phyloP scores from a whole-genome alignment of 1,284 basidiomycete genomes.

The Cryptococcus wingfieldii region DNA sequence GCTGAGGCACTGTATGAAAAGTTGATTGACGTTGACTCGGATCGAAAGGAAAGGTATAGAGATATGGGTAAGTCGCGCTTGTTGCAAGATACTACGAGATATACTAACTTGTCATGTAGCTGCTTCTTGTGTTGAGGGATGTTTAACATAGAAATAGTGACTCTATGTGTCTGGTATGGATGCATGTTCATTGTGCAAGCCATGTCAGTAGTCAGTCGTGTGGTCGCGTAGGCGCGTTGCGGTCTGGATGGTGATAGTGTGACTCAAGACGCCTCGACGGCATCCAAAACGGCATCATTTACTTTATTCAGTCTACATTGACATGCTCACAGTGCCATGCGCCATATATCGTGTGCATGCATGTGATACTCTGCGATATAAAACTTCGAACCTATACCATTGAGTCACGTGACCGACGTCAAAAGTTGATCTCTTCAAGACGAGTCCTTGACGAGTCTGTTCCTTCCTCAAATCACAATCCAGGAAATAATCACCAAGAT shows the following conservation, averaged over 20 bases:
- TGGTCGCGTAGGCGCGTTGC: conserved; percentile 1
- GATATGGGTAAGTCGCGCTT: conserved; percentile 31
- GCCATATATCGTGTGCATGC: too few species aligned
- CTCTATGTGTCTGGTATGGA: background rate
- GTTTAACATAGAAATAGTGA: background rate
- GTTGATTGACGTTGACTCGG: conserved; percentile 41
- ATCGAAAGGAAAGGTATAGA: conserved; percentile 43
- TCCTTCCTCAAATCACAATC: background rate
- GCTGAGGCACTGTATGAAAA: conserved; percentile 30
- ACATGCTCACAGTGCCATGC: too few species aligned
- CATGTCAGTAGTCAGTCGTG: background rate
- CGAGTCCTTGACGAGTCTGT: background rate
- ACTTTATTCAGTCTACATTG: too few species aligned
- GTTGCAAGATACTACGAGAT: too few species aligned
- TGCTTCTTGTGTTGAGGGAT: too few species aligned
- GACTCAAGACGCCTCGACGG: too few species aligned
- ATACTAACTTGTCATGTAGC: too few species aligned
- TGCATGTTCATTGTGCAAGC: background rate
- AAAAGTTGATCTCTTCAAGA: too few species aligned
- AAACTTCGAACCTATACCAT: background rate
- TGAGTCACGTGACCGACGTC: background rate
- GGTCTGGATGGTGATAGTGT: too few species aligned
- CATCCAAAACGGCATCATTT: too few species aligned
- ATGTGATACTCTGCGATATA: too few species aligned
- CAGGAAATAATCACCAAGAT: conserved; percentile 2